These are phyloP conservation scores for Caloboletus firmus DNA, from an alignment of 1,284 basidiomycete species.

Conservation along the genomic window DNA sequence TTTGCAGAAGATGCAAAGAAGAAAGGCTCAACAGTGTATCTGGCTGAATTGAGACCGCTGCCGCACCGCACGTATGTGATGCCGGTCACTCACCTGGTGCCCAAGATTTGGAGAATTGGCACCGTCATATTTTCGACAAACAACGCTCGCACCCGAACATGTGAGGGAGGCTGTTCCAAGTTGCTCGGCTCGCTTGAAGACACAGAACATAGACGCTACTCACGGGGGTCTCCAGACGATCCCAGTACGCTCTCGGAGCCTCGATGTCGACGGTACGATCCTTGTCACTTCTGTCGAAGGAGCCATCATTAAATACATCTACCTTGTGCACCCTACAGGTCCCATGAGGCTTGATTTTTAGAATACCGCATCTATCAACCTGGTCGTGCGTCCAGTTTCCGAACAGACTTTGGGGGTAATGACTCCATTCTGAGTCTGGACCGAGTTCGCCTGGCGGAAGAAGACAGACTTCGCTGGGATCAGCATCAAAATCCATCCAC, in stretches of 20 bases:
- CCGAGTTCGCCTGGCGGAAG: slow-evolving; percentile 10
- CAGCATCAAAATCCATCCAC: slow-evolving; percentile 38
- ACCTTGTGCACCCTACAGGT: slow-evolving; percentile 42
- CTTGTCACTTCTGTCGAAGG: slow-evolving; percentile 17
- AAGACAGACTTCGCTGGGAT: slow-evolving; percentile 25
- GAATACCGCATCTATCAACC: slow-evolving; percentile 43
- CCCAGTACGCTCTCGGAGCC: slow-evolving; percentile 18
- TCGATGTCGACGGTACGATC: slow-evolving; percentile 11
- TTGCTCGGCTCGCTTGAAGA: slow-evolving; percentile 3
- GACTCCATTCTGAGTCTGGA: slow-evolving; percentile 23
- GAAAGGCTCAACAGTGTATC: slow-evolving; percentile 51
- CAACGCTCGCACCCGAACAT: slow-evolving; percentile 45
- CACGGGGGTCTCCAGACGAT: slow-evolving; percentile 15
- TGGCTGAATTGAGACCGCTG: slow-evolving; percentile 8
- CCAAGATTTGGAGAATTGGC: slow-evolving; percentile 52
- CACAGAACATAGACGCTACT: slow-evolving; percentile 1
- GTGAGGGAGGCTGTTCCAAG: slow-evolving; percentile 31
- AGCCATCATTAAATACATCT: slow-evolving; percentile 41
- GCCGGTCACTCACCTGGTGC: slow-evolving; percentile 40
- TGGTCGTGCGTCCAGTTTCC: slow-evolving; percentile 52
- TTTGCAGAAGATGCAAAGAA: slow-evolving; percentile 57
- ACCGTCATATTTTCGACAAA: slow-evolving; percentile 53
- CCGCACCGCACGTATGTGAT: neutral
- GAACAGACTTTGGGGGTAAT: slow-evolving; percentile 50
- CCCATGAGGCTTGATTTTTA: slow-evolving; percentile 24